Base-by-base conservation (phyloP, 2,329 filamentous ascomycete genomes). In the Pseudogymnoascus sp. region DNA sequence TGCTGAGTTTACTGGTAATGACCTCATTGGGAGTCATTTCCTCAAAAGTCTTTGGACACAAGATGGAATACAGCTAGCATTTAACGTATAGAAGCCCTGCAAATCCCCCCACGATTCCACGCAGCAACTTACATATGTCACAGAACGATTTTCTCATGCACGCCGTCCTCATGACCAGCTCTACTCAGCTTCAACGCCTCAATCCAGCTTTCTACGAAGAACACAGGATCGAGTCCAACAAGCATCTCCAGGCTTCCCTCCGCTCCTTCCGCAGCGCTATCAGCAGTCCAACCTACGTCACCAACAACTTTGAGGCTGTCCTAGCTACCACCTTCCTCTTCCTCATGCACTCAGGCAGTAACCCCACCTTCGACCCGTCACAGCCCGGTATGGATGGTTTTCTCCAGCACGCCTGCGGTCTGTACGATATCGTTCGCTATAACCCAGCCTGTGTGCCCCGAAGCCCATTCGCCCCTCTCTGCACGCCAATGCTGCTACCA, bases 141-240 rank as follows among this genome's bases (percentile, higher is more conserved):
- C 50, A 67, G 66, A 50, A 67, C 11, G 62, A 62, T 25, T 67
- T 66, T 28, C 60, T 67, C 12, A 62, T 67, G 59, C 66, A 67
- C 37, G 65, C 66, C 5, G 65, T 67, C 2, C 62, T 67, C 12
- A 60, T 62, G 4, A 63, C 5, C 50, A 66, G 23, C 60, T 65
- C 14, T 63, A 64, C 10, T 62, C 62, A 63, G 21, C 40, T 31
- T 50, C 60, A 28, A 59, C 47, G 37, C 33, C 37, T 33, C 28
- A 35, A 56, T n/a, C 50, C 50, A 33, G 16, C 16, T 33, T 56
- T 28, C 10, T 56, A 56, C 11, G 50, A 56, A 40, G 50, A 64
- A 18, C 62, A 66, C 56, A 47, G 63, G 66, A 64, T 50, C 53
- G 11, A 44, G 28, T 56, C 50, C 10, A 56, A 11, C 28, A 56